Percentiles rank a stretch among this genome's conserved stretches.
phyloP scores from a whole-genome alignment of 2,329 filamentous ascomycete genomes.

The Myriosclerotinia duriaeana region DNA sequence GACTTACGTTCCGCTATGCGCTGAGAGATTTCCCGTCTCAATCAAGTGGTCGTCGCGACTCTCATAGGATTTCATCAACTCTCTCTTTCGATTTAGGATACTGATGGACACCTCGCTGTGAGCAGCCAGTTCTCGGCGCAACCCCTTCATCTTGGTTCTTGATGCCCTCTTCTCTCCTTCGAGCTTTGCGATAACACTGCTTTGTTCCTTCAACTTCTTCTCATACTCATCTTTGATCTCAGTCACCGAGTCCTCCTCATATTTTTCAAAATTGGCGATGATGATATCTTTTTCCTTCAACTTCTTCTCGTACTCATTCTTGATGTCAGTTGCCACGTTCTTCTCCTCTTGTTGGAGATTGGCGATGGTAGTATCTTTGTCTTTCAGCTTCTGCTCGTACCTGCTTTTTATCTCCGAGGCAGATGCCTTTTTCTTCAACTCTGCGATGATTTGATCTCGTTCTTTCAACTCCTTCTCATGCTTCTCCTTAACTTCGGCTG shows the following conservation, averaged over 20 bases:
- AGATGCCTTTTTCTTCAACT: background rate
- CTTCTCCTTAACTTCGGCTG: background rate
- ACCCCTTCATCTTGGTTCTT: background rate
- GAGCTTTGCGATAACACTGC: background rate
- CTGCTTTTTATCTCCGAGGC: background rate
- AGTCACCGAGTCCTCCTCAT: too few species aligned
- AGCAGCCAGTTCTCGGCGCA: background rate
- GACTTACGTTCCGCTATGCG: conserved; percentile 19
- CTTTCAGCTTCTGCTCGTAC: background rate
- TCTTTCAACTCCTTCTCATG: background rate
- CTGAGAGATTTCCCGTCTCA: conserved; percentile 5
- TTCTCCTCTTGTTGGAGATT: background rate
- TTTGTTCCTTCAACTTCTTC: background rate
- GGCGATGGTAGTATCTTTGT: background rate
- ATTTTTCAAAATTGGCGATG: background rate
- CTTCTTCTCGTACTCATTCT: background rate
- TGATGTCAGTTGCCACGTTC: background rate
- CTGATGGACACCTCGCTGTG: conserved; percentile 13
- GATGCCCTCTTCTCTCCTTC: background rate
- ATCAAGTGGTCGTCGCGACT: background rate
- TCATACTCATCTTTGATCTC: background rate
- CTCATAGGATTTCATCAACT: background rate
- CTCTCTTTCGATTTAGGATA: conserved; percentile 9
- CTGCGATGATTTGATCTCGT: background rate
- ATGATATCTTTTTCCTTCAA: background rate